phyloP scores from a whole-genome alignment of 148 eudicot species.

The Heliosperma pusillum region DNA sequence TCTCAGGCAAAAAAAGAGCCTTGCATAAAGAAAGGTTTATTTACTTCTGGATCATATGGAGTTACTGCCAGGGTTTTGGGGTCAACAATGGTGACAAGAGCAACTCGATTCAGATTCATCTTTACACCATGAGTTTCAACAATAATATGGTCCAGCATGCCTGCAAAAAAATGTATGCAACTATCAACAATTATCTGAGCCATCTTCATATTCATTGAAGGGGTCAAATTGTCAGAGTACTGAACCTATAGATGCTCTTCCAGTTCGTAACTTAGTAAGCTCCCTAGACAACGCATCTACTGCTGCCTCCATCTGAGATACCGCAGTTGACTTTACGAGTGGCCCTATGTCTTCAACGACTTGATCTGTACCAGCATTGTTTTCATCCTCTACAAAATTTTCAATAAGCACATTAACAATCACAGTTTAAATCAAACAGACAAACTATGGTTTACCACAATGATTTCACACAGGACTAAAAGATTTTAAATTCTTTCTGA shows the following conservation, averaged over 20 bases:
- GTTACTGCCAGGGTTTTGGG: conserved; percentile 71
- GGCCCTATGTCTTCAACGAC: conserved; percentile 56
- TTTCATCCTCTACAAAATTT: conserved; percentile 41
- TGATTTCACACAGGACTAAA: not conserved
- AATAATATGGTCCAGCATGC: conserved; percentile 93
- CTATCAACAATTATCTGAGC: not conserved
- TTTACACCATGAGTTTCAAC: conserved; percentile 80
- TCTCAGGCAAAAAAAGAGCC: not conserved
- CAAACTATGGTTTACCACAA: not conserved
- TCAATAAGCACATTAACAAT: not conserved
- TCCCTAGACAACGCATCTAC: conserved; percentile 84
- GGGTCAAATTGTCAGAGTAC: not conserved
- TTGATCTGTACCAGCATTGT: conserved; percentile 36
- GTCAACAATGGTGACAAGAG: conserved; percentile 82
- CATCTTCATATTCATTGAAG: not conserved
- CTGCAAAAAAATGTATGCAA: conserved; percentile 34
- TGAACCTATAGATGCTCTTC: conserved; percentile 83
- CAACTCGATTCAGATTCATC: conserved; percentile 65
- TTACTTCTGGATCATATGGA: conserved; percentile 76
- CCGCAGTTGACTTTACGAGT: conserved; percentile 52
- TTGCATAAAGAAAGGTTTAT: conserved; percentile 5
- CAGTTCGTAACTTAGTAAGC: conserved; percentile 73
- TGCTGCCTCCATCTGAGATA: conserved; percentile 85
- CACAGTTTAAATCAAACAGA: not conserved
- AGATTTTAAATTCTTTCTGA: not conserved